Base-by-base conservation (phyloP, 257 asterid species). In the Anisodus acutangulus region DNA sequence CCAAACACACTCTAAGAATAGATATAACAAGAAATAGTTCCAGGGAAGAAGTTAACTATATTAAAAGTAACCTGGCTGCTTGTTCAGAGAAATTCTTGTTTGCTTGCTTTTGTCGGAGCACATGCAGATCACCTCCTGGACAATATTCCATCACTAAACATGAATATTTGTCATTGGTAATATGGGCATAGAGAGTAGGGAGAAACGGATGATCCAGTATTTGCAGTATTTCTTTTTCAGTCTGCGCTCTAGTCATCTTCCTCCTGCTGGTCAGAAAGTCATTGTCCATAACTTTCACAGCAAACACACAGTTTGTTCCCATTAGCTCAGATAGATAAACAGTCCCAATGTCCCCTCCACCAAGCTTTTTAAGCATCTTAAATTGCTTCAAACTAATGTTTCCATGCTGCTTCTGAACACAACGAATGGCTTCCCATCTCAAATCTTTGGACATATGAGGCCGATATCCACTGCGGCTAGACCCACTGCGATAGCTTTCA, bases 101-200 rank as follows among this genome's bases (percentile, higher is more conserved):
- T 53, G 83, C 87, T 90, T 94, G 97, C 89, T 87, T 92, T 80
- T 94, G 99, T 22, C 99, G 92, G 82, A 94, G 98, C 74, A 93
- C 97, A 39, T 93, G 98, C 76, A 96, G 92, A 92, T 95, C 99
- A 54, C 99, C 99, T 15, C 99, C 99, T 0, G 97, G 97, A 83
- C 98, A 96, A 86, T 92, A 92, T 72, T 96, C 99, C 94, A 92
- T 92, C 78, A 96, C 97, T 84, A 96, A 82, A 84, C 98, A 96
- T 6, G 94, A 91, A 87, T 87, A 94, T 79, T 92, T 96, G 80
- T 88, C 91, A 2, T 96, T 91, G 19, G 80, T 84, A 79, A 94
- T 93, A 88, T 93, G 93, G 35, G 92, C 93, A 88, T 90, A 94
- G 12, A 96, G 97, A 8, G 97, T 92, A 57, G 98, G 99, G 62